These are phyloP conservation scores for Sugiyamaella xylanicola DNA, from an alignment of 1,139 yeast genomes.

Conservation along the genomic window DNA sequence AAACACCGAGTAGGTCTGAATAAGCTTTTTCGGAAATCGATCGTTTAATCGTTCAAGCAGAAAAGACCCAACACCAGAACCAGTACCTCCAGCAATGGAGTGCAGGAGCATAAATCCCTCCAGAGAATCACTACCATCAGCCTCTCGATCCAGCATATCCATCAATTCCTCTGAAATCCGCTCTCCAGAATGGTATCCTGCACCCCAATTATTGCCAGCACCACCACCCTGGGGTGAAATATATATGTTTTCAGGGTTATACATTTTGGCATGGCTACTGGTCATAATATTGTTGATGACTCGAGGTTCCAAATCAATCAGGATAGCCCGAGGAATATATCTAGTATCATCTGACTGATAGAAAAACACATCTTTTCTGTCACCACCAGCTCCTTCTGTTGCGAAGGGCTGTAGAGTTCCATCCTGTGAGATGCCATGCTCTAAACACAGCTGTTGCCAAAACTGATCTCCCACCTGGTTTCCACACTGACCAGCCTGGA, in stretches of 20 bases:
- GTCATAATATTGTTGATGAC: constrained; percentile 69
- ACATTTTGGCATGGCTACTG: constrained; percentile 59
- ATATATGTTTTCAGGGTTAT: constrained; percentile 83
- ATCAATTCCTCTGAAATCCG: constrained; percentile 68
- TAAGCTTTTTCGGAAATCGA: constrained; percentile 76
- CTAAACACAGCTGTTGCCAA: constrained; percentile 87
- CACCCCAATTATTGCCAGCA: constrained; percentile 96
- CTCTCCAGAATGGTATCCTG: constrained; percentile 80
- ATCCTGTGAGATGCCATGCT: constrained; percentile 81
- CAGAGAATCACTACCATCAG: constrained; percentile 86
- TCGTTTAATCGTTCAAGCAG: constrained; percentile 78
- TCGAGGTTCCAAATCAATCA: constrained; percentile 89
- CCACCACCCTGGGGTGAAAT: constrained; percentile 71
- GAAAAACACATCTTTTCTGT: constrained; percentile 83
- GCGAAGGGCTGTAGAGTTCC: constrained; percentile 54
- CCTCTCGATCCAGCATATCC: constrained; percentile 85
- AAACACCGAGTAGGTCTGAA: constrained; percentile 85
- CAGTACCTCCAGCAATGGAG: constrained; percentile 99
- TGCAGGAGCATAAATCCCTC: constrained; percentile 91
- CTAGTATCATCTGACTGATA: constrained; percentile 72
- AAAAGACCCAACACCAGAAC: constrained; percentile 90
- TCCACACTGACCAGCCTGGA: constrained; percentile 90
- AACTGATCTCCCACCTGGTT: constrained; percentile 93
- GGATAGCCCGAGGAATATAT: constrained; percentile 83
- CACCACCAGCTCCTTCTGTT: constrained; percentile 49